Evolutionary conservation across 148 eudicot species (phyloP), one percentile per base, ranked within the genome.

Genomic region (Hydrangea macrophylla): DNA sequence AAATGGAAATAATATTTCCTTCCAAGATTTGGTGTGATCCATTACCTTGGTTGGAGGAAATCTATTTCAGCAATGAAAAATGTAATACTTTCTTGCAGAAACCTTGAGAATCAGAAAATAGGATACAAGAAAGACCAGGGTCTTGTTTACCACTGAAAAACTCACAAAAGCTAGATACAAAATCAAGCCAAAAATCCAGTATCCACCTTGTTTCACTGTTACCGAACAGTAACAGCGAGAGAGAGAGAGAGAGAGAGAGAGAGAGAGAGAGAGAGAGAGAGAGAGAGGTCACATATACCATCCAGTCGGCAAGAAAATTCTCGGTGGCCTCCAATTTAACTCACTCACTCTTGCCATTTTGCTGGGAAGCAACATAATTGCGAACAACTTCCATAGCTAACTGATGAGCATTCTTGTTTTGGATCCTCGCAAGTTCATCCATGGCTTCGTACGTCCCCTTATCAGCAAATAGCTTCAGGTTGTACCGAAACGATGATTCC

Each of bases 321-420:
- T 6, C 0, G 13, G 3, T 2, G 11, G 18, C 40, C 33, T 58
- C 6, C 1, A 10, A 24, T 5, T 9, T 7, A 17, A 12, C 35
- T 78, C 67, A 80, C 60, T 82, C 83, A 33, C 67, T 72, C 57
- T 80, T 80, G 60, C 94, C 94, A 69, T 88, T 88, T 79, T 84
- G 84, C 48, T 84, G 77, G 30, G 88, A 80, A 48, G 87, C 84
- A 60, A 89, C 88, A 42, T 73, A 86, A 62, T 80, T 82, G 76
- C 95, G 84, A 57, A 90, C 82, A 27, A 90, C 65, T 25, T 88
- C 89, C 82, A 88, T 82, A 60, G 96, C 95, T 73, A 90, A 65
- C 64, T 90, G 90, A 82, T 90, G 93, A 67, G 87, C 95, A n/a
- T 70, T 80, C 82, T 90, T 93, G 68, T 82, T 79, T 77, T 88